Conservation (phyloP, 2,329 filamentous ascomycete species). For the Pseudogymnoascus sp. region DNA sequence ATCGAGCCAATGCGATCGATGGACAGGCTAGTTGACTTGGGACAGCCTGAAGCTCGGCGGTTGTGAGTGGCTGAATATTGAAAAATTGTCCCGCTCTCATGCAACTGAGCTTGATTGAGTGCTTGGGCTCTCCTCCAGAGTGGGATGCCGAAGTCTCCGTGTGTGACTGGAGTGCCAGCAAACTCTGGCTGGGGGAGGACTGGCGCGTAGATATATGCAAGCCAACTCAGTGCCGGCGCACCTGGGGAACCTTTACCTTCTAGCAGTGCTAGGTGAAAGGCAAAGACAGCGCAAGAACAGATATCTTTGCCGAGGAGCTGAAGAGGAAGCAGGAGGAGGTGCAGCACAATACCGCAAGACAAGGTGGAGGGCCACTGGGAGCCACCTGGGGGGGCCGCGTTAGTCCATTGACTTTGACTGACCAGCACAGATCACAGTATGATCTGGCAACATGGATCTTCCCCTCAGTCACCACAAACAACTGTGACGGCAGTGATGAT, state of each 20-base stretch:
- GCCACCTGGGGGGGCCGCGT: background rate
- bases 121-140: background rate
- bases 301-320: background rate
- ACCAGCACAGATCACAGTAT: conserved; percentile 1
- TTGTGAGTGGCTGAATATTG: conserved; percentile 3
- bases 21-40: background rate
- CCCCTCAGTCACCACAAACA: background rate
- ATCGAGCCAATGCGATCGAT: conserved; percentile 1
- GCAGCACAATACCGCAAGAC: background rate
- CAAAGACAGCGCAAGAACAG: background rate
- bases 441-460: conserved; percentile 7
- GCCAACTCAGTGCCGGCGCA: background rate
- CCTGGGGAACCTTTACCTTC: background rate
- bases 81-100: conserved; percentile 1
- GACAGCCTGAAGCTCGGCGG: background rate
- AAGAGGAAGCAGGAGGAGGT: background rate
- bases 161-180: conserved; percentile 3
- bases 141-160: background rate
- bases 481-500: background rate
- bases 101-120: conserved; percentile 1
- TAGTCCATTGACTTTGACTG: conserved; percentile 6
- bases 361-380: background rate
- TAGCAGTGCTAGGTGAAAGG: background rate
- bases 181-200: background rate
- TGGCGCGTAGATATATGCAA: conserved; percentile 3